Evolutionary conservation across 345 rosid species (phyloP), one percentile per base, ranked within the genome.

Genomic region (Anastatica hierochuntica): DNA sequence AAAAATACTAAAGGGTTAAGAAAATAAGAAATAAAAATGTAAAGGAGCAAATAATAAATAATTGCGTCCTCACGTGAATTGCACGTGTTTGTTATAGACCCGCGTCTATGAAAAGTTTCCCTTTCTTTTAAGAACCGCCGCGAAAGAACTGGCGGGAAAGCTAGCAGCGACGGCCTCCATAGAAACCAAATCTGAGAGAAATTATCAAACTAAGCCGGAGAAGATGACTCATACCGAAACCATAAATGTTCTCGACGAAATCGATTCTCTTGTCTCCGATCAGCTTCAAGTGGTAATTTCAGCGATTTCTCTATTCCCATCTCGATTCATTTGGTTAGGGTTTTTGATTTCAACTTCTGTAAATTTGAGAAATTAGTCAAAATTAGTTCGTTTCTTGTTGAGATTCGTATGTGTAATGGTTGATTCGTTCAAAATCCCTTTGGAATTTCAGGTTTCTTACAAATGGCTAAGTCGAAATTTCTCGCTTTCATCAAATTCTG

Each of bases 381-480:
- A 27, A 51, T 2, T 51, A 18, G 54, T 20, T 64, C 35, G 4
- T 11, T 40, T 12, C 5, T 56, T 8, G 8, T 8, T 5, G 2
- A 29, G 9, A 29, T 3, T 4, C 33, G 33, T 29, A 29, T 29
- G 21, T 21, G 4, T 31, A 21, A 16, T 49, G 14, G 26, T 2
- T 43, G 35, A 57, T 35, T 58, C 15, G 8, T 4, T 48, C n/a
- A 16, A 31, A 16, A 31, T 15, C 12, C 11, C 17, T 61, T 55
- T 21, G 35, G 49, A n/a, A n/a, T 78, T 59, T 66, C 79, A 88
- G 98, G 96, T 92, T 58, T 88, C 98, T 23, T 92, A 78, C 72
- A 92, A 92, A 73, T 92, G 98, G 98, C 64, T 92, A 56, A 88
- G 96, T 77, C 88, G 95, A 54, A 83, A 78, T 30, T 92, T 81